Conservation (phyloP, 306 rosid species). For the Chamaecrista fasciculata region DNA sequence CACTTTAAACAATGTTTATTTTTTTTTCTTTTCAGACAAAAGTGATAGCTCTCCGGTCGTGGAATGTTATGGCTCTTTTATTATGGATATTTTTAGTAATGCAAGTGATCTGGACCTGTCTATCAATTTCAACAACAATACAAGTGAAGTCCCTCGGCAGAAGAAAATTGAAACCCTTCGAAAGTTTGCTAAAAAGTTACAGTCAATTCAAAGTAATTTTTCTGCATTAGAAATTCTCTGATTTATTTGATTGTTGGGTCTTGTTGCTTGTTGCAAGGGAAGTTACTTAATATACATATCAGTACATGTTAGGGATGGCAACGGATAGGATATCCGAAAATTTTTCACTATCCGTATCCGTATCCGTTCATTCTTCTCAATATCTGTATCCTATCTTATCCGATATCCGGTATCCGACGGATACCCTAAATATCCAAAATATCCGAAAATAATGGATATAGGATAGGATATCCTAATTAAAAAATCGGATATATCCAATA, state of each 20-base stretch:
- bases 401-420: too few relatives aligned
- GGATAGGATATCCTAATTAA: too few relatives aligned
- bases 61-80: conserved; percentile 50
- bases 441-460: too few relatives aligned
- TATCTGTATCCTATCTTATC: too few relatives aligned
- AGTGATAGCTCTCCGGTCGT: conserved; percentile 31
- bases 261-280: not conserved
- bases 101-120: conserved; percentile 50
- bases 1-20: conserved; percentile 16
- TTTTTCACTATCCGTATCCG: too few relatives aligned
- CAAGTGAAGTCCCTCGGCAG: conserved; percentile 30
- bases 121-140: conserved; percentile 29
- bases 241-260: conserved; percentile 4
- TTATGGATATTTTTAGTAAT: conserved; percentile 46
- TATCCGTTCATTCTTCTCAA: too few relatives aligned
- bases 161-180: conserved; percentile 36
- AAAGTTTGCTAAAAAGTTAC: conserved; percentile 33
- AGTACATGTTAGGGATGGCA: not conserved
- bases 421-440: too few relatives aligned
- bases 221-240: not conserved
- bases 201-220: conserved; percentile 36
- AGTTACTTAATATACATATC: not conserved
- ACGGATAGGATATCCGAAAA: too few relatives aligned
- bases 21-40: conserved; percentile 35
- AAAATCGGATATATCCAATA: too few relatives aligned